Evolutionary conservation across 345 rosid genomes (phyloP), one percentile per base, ranked within the genome.

Genomic region (Limnanthes douglasii): DNA sequence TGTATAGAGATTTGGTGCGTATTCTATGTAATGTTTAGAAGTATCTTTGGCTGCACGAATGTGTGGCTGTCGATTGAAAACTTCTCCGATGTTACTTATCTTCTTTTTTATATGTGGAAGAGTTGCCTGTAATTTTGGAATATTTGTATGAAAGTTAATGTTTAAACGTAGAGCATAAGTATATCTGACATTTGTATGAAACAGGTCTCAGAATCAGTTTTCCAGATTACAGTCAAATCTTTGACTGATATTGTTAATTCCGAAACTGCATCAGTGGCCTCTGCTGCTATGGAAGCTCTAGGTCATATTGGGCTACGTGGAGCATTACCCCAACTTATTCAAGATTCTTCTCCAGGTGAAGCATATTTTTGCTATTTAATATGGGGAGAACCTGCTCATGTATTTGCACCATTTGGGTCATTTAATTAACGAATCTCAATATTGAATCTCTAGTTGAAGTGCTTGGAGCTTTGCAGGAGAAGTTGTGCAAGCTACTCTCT

Each of bases 201-300:
- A 45, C 84, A 88, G 97, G 67, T 73, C 25, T 60, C 70, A 11
- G 78, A 70, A 45, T 43, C 68, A 53, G 49, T 72, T 51, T 53
- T 68, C 53, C 90, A 64, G 57, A 68, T 35, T 43, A 51, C 75
- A 21, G 69, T 88, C 40, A 75, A 58, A 65, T 72, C 73, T 57
- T 62, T 88, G 50, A 71, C 65, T 41, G 72, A 56, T 34, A 58
- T 72, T 53, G 97, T 70, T 33, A 72, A 61, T 24, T 65, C 72
- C 45, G 95, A 82, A 58, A 58, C 69, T 35, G 72, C 78, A 32
- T 64, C 64, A 36, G 61, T 88, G 54, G 83, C 95, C 37, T 83
- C 95, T 39, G 65, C 72, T 60, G 88, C 95, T 32, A 79, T 88
- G 93, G 76, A 88, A 83, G 93, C 93, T 37, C 60, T 88, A 37